Evolutionary conservation across 805 yeast species (phyloP), one percentile per base, ranked within the genome.

Genomic region (Wickerhamiella kurtzmanii): DNA sequence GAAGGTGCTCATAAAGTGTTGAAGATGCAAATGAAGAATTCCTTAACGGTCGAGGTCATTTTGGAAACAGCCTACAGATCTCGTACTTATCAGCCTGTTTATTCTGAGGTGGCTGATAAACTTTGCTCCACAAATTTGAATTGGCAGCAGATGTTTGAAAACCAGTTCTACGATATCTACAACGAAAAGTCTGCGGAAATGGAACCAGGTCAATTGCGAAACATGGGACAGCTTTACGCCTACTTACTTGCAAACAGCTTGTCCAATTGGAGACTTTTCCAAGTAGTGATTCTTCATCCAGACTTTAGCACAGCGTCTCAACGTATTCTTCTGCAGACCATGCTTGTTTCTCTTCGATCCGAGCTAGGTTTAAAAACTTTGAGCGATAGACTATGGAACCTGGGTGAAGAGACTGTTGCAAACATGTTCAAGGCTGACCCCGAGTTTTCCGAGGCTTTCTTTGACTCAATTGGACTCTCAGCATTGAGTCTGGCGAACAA

Each of bases 391-490:
- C 56, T 84, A 4, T 55, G 63, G 2, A 83, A 81, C 49, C 73
- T 70, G 0, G 73, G 73, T 18, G 22, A 8, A 6, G 32, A 25
- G 6, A 11, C 32, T 25, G 32, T 25, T 6, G 9, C 54, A 11
- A 48, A 49, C 41, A 53, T 5, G 49, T 54, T 53, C 38, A 55
- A 44, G 5, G 63, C 32, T 6, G 32, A 65, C 22, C 59, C 65
- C 2, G 45, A 89, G 49, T 89, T 88, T 60, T 73, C 94, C 1
- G 86, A 87, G 59, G 89, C 89, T 59, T 89, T 73, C 60, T 89
- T 89, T 63, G 89, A 96, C 0, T 96, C 96, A 1, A 86, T 89
- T 51, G 94, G 94, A 0, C 61, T 89, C 43, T 96, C 96, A 41
- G 71, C 73, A 2, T 60, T 89, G 48, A 88, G 97, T 25, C n/a